Base-by-base conservation (phyloP, 441 rosid species). In the Jatropha multifida region DNA sequence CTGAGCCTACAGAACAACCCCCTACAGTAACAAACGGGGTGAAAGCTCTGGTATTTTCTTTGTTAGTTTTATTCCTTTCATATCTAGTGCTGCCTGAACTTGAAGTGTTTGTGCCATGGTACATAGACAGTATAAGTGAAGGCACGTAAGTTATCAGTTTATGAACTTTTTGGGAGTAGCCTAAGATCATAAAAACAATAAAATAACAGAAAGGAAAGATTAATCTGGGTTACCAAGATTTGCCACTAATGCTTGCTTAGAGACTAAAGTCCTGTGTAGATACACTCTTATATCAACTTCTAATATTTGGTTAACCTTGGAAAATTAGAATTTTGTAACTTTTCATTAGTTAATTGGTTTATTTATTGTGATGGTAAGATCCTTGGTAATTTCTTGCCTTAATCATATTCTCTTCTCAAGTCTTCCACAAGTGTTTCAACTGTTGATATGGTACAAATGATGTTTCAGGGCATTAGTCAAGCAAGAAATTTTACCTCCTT, bases 391-490 rank as follows among this genome's bases (percentile, higher is more conserved):
- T 62, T 62, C 11, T 68, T 4, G 13, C 11, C 38, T 62, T 62
- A 12, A 20, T 11, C 41, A 20, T 70, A 40, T 23, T 44, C 48
- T 76, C 46, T 44, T 7, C 12, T 51, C 17, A 23, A 37, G 74
- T 13, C 13, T 61, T 7, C 49, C 27, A 3, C 41, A 20, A 17
- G 70, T 64, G 9, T 54, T 72, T 37, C 65, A 66, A 11, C 66
- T 55, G 74, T 71, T 65, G 66, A 26, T 77, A 13, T 52, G 77
- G 52, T 68, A 52, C 68, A 10, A 56, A 68, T 75, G 76, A 49
- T 71, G n/a, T 74, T 81, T 75, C 83, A 91, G 96, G 92, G 85
- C 56, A 82, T 79, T 65, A 83, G 87, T 37, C 88, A 83, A 76
- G 69, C 64, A 8, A 84, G 88, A 78, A 89, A 77, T 73, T 75